phyloP scores from a whole-genome alignment of 345 rosid genomes.

The Arabis alpina region DNA sequence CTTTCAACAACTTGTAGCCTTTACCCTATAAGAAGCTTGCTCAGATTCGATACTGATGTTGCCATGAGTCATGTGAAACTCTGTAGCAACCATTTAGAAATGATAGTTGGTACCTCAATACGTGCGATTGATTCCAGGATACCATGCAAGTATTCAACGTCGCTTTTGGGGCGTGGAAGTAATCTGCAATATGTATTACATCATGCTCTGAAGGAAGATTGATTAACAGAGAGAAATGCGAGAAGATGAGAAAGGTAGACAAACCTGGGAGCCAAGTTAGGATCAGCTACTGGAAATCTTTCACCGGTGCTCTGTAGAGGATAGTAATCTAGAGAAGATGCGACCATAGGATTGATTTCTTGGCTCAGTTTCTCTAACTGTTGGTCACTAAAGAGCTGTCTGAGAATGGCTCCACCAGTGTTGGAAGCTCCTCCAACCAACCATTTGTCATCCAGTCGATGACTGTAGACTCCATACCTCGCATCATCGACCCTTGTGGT shows the following conservation, averaged over 20 bases:
- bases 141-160: constrained; percentile 86
- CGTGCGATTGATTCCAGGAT: constrained; percentile 89
- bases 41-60: no score
- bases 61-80: no score
- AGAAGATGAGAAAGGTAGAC: constrained; percentile 22
- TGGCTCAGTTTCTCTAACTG: constrained; percentile 69
- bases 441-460: constrained; percentile 94
- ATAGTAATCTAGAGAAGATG: constrained; percentile 81
- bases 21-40: constrained; percentile 51
- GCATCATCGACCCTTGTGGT: constrained; percentile 86
- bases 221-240: not conserved
- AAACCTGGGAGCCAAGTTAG: constrained; percentile 79
- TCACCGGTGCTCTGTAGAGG: constrained; percentile 76
- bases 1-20: constrained; percentile 71
- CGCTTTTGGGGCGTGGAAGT: constrained; percentile 78
- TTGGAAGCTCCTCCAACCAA: constrained; percentile 99
- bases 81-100: not conserved
- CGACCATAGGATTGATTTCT: constrained; percentile 64
- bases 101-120: constrained; percentile 62
- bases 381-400: constrained; percentile 75
- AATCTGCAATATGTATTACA: constrained; percentile 52
- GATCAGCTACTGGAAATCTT: constrained; percentile 91
- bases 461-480: constrained; percentile 91
- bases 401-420: constrained; percentile 94
- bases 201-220: not conserved